A percentile compares a stretch with the other conserved stretches of the same genome.
Evolutionary conservation across 2,329 filamentous ascomycete genomes (phyloP).

Genomic region (Fusarium vanettenii): DNA sequence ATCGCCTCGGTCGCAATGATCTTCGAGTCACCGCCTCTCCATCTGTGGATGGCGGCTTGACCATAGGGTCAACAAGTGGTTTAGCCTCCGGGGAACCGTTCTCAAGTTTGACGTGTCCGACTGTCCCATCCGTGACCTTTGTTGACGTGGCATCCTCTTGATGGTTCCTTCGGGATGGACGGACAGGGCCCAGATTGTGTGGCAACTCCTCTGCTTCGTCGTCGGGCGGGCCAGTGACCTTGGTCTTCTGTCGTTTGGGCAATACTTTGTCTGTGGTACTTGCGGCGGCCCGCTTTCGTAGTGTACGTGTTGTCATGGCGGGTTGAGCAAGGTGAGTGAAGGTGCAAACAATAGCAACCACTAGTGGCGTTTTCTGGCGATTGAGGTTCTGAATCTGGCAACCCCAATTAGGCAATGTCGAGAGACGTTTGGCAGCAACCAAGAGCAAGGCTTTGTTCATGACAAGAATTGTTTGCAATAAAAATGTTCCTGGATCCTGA

Average conservation of each 20-base stretch:
- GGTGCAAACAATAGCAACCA: background rate
- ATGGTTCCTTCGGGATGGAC: background rate
- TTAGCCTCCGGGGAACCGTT: background rate
- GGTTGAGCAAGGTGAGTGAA: background rate
- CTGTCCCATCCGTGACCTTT: background rate
- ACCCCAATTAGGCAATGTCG: background rate
- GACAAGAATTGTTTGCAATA: background rate
- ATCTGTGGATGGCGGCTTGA: background rate
- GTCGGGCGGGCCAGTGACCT: background rate
- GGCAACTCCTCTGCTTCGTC: slow-evolving; percentile 18
- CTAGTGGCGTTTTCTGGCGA: background rate
- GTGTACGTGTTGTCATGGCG: slow-evolving; percentile 23
- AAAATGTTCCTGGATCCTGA: background rate
- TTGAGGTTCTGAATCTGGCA: background rate
- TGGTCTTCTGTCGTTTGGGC: slow-evolving; percentile 20
- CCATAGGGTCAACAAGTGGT: background rate
- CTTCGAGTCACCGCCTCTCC: slow-evolving; percentile 7
- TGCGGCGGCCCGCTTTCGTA: slow-evolving; percentile 23
- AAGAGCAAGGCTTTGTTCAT: background rate
- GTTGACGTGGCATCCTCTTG: background rate
- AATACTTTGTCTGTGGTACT: background rate
- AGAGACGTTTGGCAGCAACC: background rate
- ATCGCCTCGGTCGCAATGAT: slow-evolving; percentile 25
- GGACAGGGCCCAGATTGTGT: slow-evolving; percentile 33
- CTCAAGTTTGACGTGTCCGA: background rate